phyloP scores from a whole-genome alignment of 495 filamentous ascomycete genomes.

The Sordaria brevicollis region DNA sequence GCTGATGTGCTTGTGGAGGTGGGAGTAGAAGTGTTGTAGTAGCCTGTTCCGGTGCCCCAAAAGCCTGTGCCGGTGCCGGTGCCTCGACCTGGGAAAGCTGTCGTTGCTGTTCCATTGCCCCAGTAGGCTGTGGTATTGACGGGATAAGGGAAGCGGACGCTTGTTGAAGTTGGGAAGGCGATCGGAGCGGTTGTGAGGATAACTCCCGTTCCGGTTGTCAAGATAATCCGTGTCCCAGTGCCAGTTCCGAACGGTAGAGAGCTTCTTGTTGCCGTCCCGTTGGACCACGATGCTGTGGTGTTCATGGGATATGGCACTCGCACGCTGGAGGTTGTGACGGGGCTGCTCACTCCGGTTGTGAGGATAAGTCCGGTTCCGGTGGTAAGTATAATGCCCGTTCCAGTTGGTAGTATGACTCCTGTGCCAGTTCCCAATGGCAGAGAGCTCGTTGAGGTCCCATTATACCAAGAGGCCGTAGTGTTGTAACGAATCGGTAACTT shows the following conservation, averaged over 20 bases:
- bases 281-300: neutral
- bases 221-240: neutral
- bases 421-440: neutral
- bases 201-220: neutral
- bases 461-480: neutral
- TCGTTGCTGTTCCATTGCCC: neutral
- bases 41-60: neutral
- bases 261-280: neutral
- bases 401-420: neutral
- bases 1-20: constrained; percentile 24
- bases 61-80: neutral
- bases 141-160: neutral
- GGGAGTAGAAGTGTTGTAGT: constrained; percentile 10
- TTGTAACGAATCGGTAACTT: neutral
- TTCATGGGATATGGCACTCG: neutral
- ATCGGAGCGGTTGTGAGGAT: neutral
- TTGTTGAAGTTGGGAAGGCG: neutral
- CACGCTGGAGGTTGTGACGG: neutral
- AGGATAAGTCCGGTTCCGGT: neutral
- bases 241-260: neutral
- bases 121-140: neutral
- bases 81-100: neutral
- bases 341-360: neutral
- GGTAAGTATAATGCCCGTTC: neutral
- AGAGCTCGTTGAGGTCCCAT: neutral